Evolutionary conservation across 257 asterid genomes (phyloP), one percentile per base, ranked within the genome.

Genomic region (Solanum appendiculatum): DNA sequence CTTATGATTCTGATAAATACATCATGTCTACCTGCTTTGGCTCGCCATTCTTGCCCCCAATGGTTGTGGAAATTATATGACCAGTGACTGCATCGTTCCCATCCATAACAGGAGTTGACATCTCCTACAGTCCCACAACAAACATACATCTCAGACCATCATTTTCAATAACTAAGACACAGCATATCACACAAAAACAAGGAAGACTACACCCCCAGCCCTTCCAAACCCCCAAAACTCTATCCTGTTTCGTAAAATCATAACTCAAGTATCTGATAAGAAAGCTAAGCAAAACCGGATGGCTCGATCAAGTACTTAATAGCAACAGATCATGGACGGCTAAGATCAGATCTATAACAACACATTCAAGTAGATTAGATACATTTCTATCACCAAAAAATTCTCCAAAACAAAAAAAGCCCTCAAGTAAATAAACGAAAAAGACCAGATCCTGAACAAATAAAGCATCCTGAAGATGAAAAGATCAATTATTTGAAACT

Each of bases 11-110:
- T 16, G n/a, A 80, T 77, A 75, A 51, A 66, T 29, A 48, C 34
- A 40, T 60, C 48, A n/a, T 11, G 31, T 78, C 86, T 83, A 96
- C 99, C 98, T 93, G 98, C 94, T 96, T 96, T 39, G 98, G 99
- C 86, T 96, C 98, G 90, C 98, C 99, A 93, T 96, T 94, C 92
- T 95, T 96, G 85, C 99, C 98, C 83, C 99, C 99, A 68, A 96
- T 95, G 86, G 98, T 95, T 84, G 98, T 94, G 39, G 98, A 95
- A 88, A 96, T 96, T 90, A 96, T 95, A 91, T 96, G 98, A 77
- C 99, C 99, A 13, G 98, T 96, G 27, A 96, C 95, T 3, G 96
- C 92, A 74, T 90, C 97, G 44, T 91, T 94, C 77, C 92, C 95
- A 86, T 93, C 96, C 92, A 94, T 89, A 69, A 93, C 92, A 86